These are phyloP conservation scores for Curvularia sp. DNA, from an alignment of 2,329 filamentous ascomycete genomes.

Conservation along the genomic window DNA sequence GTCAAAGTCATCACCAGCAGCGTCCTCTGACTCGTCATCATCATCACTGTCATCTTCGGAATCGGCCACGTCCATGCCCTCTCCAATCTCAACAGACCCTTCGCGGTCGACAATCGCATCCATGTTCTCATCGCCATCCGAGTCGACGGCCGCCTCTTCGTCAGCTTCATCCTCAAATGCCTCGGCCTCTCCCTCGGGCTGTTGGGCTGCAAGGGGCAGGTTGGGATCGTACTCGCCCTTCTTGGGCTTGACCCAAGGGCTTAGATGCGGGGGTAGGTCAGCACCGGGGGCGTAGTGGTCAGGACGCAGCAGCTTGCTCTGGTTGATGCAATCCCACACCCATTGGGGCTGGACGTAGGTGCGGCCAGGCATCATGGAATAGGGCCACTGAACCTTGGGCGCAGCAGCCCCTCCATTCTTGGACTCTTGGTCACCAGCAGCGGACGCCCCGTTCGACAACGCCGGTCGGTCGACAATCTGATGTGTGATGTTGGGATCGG, in stretches of 20 bases:
- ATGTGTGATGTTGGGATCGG: constrained; percentile 88
- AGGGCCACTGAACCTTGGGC: constrained; percentile 58
- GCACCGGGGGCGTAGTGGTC: constrained; percentile 91
- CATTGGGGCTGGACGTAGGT: constrained; percentile 97
- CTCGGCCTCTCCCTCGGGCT: constrained; percentile 84
- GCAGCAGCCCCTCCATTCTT: constrained; percentile 61
- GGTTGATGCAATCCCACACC: constrained; percentile 97
- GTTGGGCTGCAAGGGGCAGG: constrained; percentile 82
- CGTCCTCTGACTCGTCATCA: constrained; percentile 51
- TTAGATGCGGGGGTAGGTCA: constrained; percentile 89
- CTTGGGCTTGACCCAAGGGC: constrained; percentile 89
- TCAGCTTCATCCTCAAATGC: constrained; percentile 65
- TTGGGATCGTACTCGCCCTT: constrained; percentile 93
- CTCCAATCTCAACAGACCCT: constrained; percentile 56
- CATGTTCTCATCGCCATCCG: constrained; percentile 44
- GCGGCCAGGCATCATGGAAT: constrained; percentile 84
- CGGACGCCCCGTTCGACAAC: constrained; percentile 56
- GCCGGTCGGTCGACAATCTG: constrained; percentile 93
- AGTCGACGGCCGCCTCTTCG: constrained; percentile 50
- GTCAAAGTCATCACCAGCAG: constrained; percentile 50
- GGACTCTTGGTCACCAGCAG: constrained; percentile 53
- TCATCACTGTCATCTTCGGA: constrained; percentile 56
- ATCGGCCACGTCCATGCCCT: constrained; percentile 57
- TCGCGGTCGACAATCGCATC: constrained; percentile 48
- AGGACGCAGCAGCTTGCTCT: constrained; percentile 83